These are phyloP conservation scores for Magnusiomyces tetraspermus DNA, from an alignment of 1,139 yeast genomes.

Conservation along the genomic window DNA sequence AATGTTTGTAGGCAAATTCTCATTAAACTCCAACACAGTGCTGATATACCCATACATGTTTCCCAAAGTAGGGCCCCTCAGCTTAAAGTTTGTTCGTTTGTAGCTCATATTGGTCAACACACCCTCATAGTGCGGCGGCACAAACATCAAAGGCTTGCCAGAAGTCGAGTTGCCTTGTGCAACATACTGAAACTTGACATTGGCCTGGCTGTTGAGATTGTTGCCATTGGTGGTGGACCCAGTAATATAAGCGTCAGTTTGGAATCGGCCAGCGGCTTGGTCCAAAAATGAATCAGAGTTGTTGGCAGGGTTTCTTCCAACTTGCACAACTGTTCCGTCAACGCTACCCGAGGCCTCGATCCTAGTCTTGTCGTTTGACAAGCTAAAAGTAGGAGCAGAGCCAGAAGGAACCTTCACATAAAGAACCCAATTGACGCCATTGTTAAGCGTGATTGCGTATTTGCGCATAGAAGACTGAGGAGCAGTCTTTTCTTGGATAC, in stretches of 20 bases:
- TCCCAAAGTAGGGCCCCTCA: conserved; percentile 61
- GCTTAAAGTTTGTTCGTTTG: conserved; percentile 38
- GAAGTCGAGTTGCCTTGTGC: conserved; percentile 47
- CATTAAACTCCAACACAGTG: conserved; percentile 42
- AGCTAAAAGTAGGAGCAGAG: conserved; percentile 33
- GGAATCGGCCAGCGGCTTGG: conserved; percentile 52
- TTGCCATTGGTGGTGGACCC: conserved; percentile 35
- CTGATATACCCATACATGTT: conserved; percentile 48
- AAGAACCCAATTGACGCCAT: conserved; percentile 48
- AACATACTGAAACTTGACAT: conserved; percentile 44
- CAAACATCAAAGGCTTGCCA: conserved; percentile 50
- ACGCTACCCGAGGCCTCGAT: conserved; percentile 26
- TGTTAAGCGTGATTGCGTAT: conserved; percentile 36
- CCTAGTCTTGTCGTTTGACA: conserved; percentile 43
- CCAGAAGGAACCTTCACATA: conserved; percentile 42
- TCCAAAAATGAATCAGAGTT: conserved; percentile 28
- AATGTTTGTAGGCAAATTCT: conserved; percentile 45
- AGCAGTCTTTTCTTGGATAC: conserved; percentile 27
- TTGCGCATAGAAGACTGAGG: conserved; percentile 27
- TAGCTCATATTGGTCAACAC: conserved; percentile 33
- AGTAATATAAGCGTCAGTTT: conserved; percentile 34
- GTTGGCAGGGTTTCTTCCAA: conserved; percentile 39
- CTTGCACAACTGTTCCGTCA: conserved; percentile 47
- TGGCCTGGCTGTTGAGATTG: too few relatives aligned
- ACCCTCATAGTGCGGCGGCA: conserved; percentile 62